Base-by-base conservation (phyloP, 2,329 filamentous ascomycete genomes). In the Fusarium begoniae region DNA sequence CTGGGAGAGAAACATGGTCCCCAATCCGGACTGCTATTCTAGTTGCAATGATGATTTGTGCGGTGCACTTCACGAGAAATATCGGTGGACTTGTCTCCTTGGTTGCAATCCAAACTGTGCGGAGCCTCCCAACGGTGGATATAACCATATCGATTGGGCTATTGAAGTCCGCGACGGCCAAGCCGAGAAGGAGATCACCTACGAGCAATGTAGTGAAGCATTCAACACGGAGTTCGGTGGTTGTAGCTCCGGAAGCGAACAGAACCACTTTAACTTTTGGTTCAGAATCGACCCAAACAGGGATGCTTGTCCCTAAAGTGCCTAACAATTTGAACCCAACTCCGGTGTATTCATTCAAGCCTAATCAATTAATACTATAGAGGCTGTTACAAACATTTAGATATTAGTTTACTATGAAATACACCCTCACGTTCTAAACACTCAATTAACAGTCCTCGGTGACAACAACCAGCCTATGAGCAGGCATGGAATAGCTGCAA, bases 361-460 rank as follows among this genome's bases (percentile, higher is more conserved):
- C 5, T 4, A 4, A 14, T 28, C 18, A 7, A 15, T 20, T 47
- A 3, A 11, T 30, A 7, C 22, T 17, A 24, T 24, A 12, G 41
- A 18, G 15, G 6, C 8, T 18, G 8, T 2, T 17, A 11, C 5
- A 43, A 24, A 15, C 2, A 28, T 17, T 12, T 1, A 22, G 8
- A 22, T 11, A 9, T 14, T 22, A 11, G 2, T 22, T 22, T 1
- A 22, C 0, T 15, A 8, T 30, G 7, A 9, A 50, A 30, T 17
- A n/a, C 7, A 6, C 8, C 0, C 3, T 12, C 0, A 12, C n/a
- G 5, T 4, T 17, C 4, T 50, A 9, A 15, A n/a, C 0, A n/a
- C 3, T n/a, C 7, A 8, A 8, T n/a, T 2, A 18, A 3, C 1
- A 12, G 14, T 18, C 28, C 10, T 30, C 15, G 10, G 47, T 30